Conservation (phyloP, 495 filamentous ascomycete genomes). For the Aspergillus egyptiacus region DNA sequence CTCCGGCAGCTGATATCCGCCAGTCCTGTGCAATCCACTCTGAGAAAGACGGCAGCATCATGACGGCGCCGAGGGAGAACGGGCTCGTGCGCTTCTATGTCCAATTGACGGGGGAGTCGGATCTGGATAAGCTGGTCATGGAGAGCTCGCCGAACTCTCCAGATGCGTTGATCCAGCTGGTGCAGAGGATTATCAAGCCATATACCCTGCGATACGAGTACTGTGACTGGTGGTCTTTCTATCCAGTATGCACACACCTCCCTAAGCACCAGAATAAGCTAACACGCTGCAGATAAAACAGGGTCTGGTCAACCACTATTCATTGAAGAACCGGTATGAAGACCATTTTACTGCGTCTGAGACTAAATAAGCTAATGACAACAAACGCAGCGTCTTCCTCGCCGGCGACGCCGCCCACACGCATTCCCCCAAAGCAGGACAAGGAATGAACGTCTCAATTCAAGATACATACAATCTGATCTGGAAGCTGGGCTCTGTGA, state of each 20-base stretch:
- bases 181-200: constrained; percentile 16
- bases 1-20: constrained; percentile 8
- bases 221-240: constrained; percentile 27
- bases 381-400: constrained; percentile 42
- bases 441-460: constrained; percentile 51
- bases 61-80: constrained; percentile 19
- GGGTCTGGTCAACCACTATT: constrained; percentile 6
- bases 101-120: constrained; percentile 8
- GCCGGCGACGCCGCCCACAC: constrained; percentile 50
- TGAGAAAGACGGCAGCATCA: constrained; percentile 13
- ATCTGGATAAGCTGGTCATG: neutral
- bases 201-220: constrained; percentile 19
- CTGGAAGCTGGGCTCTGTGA: constrained; percentile 45
- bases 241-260: constrained; percentile 11
- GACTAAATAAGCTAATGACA: too few relatives aligned
- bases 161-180: constrained; percentile 12
- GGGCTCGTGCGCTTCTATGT: constrained; percentile 17
- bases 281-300: constrained; percentile 5
- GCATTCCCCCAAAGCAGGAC: constrained; percentile 43
- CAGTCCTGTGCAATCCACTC: constrained; percentile 15
- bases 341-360: neutral
- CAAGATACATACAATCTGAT: constrained; percentile 48
- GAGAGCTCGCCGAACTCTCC: neutral
- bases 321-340: constrained; percentile 11
- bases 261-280: neutral